A percentile compares a stretch with the other conserved stretches of the same genome.
phyloP scores from a whole-genome alignment of 208 protist genomes.

The Tritrichomonas foetus region DNA sequence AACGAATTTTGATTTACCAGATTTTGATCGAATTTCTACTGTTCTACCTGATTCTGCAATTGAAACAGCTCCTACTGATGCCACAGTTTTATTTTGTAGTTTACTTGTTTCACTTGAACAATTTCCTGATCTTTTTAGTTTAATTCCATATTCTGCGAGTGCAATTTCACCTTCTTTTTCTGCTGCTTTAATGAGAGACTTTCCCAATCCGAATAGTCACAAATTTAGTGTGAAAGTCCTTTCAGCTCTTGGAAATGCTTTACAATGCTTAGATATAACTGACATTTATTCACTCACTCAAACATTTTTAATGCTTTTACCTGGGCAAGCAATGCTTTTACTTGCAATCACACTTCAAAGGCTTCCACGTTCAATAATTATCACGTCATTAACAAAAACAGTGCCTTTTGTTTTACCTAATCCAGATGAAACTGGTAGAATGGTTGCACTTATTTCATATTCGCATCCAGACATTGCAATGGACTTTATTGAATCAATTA shows the following conservation, averaged over 20 bases:
- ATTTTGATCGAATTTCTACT: no score
- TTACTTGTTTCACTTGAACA: background rate
- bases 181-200: background rate
- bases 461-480: background rate
- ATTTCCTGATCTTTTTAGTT: background rate
- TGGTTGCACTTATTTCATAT: constrained; percentile 14
- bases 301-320: background rate
- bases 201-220: background rate
- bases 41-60: background rate
- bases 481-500: background rate
- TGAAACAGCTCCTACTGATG: background rate
- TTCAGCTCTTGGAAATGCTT: background rate
- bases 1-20: no score
- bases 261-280: background rate
- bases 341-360: background rate
- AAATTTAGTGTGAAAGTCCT: background rate
- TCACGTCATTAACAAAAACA: background rate
- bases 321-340: background rate
- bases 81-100: background rate
- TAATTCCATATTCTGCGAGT: background rate
- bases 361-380: background rate
- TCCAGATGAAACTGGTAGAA: background rate
- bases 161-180: constrained; percentile 8
- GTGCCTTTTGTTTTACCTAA: background rate
- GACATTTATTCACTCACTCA: background rate